These are phyloP conservation scores for Stagonosporopsis tanaceti DNA, from an alignment of 2,329 filamentous ascomycete genomes.

Conservation along the genomic window DNA sequence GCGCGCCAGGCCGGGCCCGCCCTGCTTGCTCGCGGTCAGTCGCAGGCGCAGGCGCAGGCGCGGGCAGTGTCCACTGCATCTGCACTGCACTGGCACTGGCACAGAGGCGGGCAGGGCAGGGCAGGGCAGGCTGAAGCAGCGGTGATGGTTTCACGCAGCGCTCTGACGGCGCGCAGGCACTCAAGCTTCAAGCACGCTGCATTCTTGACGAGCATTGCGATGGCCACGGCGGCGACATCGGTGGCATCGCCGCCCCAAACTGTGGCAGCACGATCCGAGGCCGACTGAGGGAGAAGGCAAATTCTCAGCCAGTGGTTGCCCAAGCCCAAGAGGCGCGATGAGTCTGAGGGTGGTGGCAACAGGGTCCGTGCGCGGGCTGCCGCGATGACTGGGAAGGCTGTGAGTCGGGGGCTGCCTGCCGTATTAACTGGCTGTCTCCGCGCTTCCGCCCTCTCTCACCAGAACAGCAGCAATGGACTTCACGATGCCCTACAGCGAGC, in stretches of 20 bases:
- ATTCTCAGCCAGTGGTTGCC: slow-evolving; percentile 15
- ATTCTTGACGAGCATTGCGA: not conserved
- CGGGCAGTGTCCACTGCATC: slow-evolving; percentile 28
- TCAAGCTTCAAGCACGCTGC: slow-evolving; percentile 1
- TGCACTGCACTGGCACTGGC: slow-evolving; percentile 1
- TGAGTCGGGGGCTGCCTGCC: slow-evolving; percentile 30
- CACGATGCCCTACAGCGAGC: slow-evolving; percentile 42
- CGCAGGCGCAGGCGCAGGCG: slow-evolving; percentile 32
- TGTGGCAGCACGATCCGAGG: slow-evolving; percentile 9
- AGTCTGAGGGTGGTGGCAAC: slow-evolving; percentile 37
- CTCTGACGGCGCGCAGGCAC: not conserved
- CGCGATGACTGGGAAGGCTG: slow-evolving; percentile 36
- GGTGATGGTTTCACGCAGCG: slow-evolving; percentile 1
- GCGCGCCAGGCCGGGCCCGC: slow-evolving; percentile 20
- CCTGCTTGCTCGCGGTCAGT: slow-evolving; percentile 23
- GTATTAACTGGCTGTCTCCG: slow-evolving; percentile 38
- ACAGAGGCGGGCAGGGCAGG: not conserved
- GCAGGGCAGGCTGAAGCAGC: slow-evolving; percentile 10
- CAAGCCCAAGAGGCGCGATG: slow-evolving; percentile 25
- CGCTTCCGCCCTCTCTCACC: slow-evolving; percentile 36
- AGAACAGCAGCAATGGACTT: slow-evolving; percentile 46
- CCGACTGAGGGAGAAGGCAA: slow-evolving; percentile 6
- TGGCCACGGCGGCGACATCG: slow-evolving; percentile 3
- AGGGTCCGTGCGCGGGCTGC: slow-evolving; percentile 28
- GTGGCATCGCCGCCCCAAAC: slow-evolving; percentile 4